These are phyloP conservation scores for Moniliella sp. DNA, from an alignment of 1,284 basidiomycete genomes.

Conservation along the genomic window DNA sequence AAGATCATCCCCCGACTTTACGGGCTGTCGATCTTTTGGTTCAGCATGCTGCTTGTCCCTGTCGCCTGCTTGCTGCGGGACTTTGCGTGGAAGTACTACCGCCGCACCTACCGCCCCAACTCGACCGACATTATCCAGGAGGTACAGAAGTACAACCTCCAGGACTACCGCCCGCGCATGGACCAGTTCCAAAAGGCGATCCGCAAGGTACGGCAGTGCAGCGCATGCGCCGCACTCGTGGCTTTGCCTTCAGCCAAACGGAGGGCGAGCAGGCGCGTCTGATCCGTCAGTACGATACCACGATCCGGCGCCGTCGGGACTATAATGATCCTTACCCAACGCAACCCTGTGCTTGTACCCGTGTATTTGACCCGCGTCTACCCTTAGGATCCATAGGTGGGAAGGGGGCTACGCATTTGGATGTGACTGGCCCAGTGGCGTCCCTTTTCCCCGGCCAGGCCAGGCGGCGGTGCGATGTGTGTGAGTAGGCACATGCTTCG, in stretches of 20 bases:
- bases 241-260: constrained; percentile 27
- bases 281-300: constrained; percentile 32
- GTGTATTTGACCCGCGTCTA: too few species aligned
- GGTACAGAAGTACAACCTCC: constrained; percentile 71
- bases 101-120: constrained; percentile 62
- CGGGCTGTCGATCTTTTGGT: constrained; percentile 68
- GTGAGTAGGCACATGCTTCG: too few species aligned
- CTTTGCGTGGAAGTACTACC: constrained; percentile 27
- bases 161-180: constrained; percentile 85
- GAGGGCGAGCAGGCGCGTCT: constrained; percentile 26
- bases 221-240: constrained; percentile 24
- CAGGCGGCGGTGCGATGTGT: too few species aligned
- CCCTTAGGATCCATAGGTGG: too few species aligned
- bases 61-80: constrained; percentile 70
- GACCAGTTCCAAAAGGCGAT: constrained; percentile 49
- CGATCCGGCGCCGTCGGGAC: constrained; percentile 4
- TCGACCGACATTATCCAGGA: constrained; percentile 96
- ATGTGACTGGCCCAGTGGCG: too few species aligned
- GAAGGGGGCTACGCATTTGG: too few species aligned
- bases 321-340: too few species aligned
- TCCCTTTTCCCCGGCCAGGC: too few species aligned
- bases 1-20: constrained; percentile 71
- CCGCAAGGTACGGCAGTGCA: constrained; percentile 30
- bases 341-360: too few species aligned
- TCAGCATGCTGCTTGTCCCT: constrained; percentile 68